Conservation (phyloP, 345 rosid species). For the Sonneratia caseolaris region DNA sequence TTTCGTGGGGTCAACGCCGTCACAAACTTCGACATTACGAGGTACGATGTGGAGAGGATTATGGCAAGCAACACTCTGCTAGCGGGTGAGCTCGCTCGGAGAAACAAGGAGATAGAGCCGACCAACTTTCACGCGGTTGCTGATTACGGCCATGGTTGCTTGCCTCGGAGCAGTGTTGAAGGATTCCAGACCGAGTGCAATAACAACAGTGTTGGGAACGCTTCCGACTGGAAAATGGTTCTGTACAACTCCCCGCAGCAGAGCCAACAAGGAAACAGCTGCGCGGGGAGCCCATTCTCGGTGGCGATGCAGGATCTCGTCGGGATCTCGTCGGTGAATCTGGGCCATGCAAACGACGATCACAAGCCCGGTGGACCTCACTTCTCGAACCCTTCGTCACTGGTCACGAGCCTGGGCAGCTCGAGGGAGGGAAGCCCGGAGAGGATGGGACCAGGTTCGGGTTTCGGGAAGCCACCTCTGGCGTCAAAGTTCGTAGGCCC, state of each 20-base stretch:
- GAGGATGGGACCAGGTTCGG: slow-evolving; percentile 26
- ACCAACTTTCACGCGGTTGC: slow-evolving; percentile 9
- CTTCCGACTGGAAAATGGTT: slow-evolving; percentile 39
- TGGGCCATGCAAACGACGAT: slow-evolving; percentile 26
- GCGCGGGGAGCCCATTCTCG: slow-evolving; percentile 23
- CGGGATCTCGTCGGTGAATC: slow-evolving; percentile 24
- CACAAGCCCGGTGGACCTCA: slow-evolving; percentile 20
- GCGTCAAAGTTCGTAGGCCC: slow-evolving; percentile 44
- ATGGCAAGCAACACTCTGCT: slow-evolving; percentile 64
- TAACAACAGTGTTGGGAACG: slow-evolving; percentile 17
- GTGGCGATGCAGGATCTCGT: slow-evolving; percentile 32
- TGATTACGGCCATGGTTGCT: slow-evolving; percentile 9
- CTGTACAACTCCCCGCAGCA: slow-evolving; percentile 23
- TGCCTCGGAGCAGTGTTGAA: slow-evolving; percentile 9
- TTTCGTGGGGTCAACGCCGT: slow-evolving; percentile 72
- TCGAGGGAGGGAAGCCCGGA: slow-evolving; percentile 69
- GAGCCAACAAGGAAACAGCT: slow-evolving; percentile 19
- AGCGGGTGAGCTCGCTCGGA: slow-evolving; percentile 58
- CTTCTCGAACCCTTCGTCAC: slow-evolving; percentile 45
- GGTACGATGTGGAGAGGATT: slow-evolving; percentile 68
- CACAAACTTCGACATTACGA: slow-evolving; percentile 63
- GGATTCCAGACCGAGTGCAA: slow-evolving; percentile 5
- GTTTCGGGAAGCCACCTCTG: slow-evolving; percentile 43
- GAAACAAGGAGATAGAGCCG: slow-evolving; percentile 31
- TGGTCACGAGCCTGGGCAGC: slow-evolving; percentile 60